Evolutionary conservation across 2,329 filamentous ascomycete species (phyloP).

Genomic region (Cladosporium sp.): DNA sequence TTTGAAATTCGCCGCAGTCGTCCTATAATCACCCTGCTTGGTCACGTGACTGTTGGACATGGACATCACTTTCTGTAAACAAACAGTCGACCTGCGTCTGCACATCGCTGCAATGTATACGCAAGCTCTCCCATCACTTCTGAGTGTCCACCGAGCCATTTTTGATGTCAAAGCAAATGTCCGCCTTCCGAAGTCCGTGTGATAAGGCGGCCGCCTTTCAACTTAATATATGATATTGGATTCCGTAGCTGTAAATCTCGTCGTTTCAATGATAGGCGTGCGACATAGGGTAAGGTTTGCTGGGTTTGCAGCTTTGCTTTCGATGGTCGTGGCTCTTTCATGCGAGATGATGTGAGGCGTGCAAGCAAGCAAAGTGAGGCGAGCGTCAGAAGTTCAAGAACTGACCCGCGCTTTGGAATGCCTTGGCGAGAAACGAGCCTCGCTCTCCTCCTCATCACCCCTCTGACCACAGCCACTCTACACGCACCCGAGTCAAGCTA

Average conservation of each 20-base stretch:
- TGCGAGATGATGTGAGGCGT: conserved; percentile 9
- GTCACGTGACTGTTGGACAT: background rate
- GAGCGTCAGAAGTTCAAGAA: background rate
- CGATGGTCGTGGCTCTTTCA: background rate
- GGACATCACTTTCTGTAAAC: background rate
- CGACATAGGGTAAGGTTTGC: background rate
- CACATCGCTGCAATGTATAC: background rate
- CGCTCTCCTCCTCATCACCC: conserved; percentile 7
- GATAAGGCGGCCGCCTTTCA: background rate
- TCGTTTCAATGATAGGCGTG: background rate
- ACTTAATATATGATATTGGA: background rate
- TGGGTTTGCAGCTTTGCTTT: background rate
- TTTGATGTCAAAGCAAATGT: background rate
- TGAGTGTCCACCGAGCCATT: background rate
- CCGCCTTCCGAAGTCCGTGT: background rate
- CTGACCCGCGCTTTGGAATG: conserved; percentile 5
- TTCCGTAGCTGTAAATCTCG: background rate
- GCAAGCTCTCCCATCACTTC: background rate
- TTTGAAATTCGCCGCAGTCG: background rate
- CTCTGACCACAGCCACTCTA: conserved; percentile 1
- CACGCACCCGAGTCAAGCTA: conserved; percentile 1
- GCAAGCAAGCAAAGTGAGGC: background rate
- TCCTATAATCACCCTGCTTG: background rate
- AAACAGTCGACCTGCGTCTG: background rate
- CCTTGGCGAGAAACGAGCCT: conserved; percentile 5